These are phyloP conservation scores for Escovopsis sp. DNA, from an alignment of 2,329 filamentous ascomycete genomes.

Conservation along the genomic window DNA sequence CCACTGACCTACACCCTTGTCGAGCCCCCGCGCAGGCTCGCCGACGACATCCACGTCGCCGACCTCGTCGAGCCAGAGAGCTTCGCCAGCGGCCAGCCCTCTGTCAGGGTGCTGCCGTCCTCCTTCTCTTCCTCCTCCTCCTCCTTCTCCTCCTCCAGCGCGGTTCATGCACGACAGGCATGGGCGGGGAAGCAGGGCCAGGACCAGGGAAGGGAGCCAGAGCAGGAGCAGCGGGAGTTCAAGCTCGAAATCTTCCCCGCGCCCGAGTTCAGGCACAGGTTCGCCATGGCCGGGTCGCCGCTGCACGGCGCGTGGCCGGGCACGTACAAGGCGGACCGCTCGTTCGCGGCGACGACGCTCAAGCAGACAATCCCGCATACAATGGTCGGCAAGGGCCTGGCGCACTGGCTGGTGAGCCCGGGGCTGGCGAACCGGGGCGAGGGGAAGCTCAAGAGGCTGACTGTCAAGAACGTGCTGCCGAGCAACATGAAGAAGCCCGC, in stretches of 20 bases:
- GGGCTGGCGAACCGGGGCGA: conserved; percentile 4
- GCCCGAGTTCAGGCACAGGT: conserved; percentile 24
- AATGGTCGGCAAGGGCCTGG: conserved; percentile 23
- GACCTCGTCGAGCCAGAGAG: conserved; percentile 12
- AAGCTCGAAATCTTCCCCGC: conserved; percentile 25
- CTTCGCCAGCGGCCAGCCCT: conserved; percentile 4
- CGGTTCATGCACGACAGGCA: background rate
- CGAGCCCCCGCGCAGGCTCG: conserved; percentile 11
- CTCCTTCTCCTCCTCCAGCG: no score
- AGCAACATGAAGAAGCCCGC: conserved; percentile 8
- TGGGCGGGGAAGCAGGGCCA: background rate
- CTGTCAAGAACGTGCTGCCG: conserved; percentile 11
- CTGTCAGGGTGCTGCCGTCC: background rate
- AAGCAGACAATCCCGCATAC: conserved; percentile 23
- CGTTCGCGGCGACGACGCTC: conserved; percentile 23
- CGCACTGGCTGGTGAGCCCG: conserved; percentile 25
- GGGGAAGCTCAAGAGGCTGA: conserved; percentile 7
- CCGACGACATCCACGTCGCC: conserved; percentile 17
- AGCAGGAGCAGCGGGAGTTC: conserved; percentile 20
- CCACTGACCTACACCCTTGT: conserved; percentile 32
- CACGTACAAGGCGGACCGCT: conserved; percentile 14
- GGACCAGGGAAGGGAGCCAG: conserved; percentile 11
- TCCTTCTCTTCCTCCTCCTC: no score
- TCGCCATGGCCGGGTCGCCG: conserved; percentile 18
- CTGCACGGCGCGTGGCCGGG: conserved; percentile 28